Percentiles rank a stretch among this genome's conserved stretches.
Evolutionary conservation across 306 rosid species (phyloP).

Genomic region (Rosa persica): DNA sequence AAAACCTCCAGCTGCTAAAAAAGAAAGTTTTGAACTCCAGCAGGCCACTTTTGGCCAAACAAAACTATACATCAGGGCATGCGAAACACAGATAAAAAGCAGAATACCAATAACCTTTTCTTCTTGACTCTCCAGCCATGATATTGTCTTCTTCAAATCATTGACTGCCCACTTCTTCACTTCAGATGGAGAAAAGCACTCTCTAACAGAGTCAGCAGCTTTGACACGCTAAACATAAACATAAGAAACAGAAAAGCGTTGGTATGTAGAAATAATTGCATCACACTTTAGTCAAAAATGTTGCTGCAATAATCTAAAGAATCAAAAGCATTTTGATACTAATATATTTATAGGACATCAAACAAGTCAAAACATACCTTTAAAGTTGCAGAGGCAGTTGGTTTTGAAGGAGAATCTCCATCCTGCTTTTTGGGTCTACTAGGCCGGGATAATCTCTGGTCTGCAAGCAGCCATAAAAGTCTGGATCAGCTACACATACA

Average conservation of each 20-base stretch:
- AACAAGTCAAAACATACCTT: slow-evolving; percentile 41
- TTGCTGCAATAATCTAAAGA: background rate
- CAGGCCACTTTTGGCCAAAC: slow-evolving; percentile 11
- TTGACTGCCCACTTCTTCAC: slow-evolving; percentile 76
- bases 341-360: background rate
- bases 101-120: slow-evolving; percentile 59
- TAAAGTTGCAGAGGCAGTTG: slow-evolving; percentile 34
- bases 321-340: background rate
- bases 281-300: background rate
- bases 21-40: slow-evolving; percentile 12
- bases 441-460: slow-evolving; percentile 35
- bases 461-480: slow-evolving; percentile 37
- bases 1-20: slow-evolving; percentile 9
- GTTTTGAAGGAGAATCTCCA: slow-evolving; percentile 42
- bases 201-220: slow-evolving; percentile 31
- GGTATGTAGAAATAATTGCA: slow-evolving; percentile 2
- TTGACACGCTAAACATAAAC: slow-evolving; percentile 43
- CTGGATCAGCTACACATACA: slow-evolving; percentile 4
- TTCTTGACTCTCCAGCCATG: slow-evolving; percentile 94
- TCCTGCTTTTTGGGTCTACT: slow-evolving; percentile 42
- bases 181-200: slow-evolving; percentile 55
- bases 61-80: background rate
- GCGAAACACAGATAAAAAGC: background rate
- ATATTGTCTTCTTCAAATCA: slow-evolving; percentile 67
- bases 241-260: slow-evolving; percentile 17